A percentile compares a stretch with the other conserved stretches of the same genome.
These are phyloP conservation scores for Phoenix roebelenii DNA, from an alignment of 176 grass and related monocot species.

Conservation along the genomic window DNA sequence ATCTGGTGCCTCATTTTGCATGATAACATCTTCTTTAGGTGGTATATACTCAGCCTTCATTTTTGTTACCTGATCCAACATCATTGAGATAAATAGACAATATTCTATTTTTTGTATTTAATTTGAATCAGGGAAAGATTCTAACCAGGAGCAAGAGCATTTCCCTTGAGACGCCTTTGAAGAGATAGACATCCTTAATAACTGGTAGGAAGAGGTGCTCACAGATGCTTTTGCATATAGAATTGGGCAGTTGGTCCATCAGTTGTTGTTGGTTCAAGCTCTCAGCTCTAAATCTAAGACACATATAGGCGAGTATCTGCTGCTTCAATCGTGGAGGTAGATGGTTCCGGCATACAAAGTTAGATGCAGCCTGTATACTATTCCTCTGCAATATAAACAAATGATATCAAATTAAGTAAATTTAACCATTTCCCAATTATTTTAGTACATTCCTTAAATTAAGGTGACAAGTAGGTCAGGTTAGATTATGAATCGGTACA, in stretches of 20 bases:
- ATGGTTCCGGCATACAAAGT: constrained; percentile 74
- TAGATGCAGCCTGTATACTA: constrained; percentile 66
- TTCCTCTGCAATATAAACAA: constrained; percentile 47
- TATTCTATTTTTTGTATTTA: background rate
- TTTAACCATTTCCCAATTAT: background rate
- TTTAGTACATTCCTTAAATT: too few species aligned
- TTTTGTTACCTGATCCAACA: constrained; percentile 34
- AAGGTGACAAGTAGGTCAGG: too few species aligned
- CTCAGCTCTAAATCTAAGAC: constrained; percentile 90
- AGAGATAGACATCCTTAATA: constrained; percentile 83
- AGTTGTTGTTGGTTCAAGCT: constrained; percentile 94
- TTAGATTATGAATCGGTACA: too few species aligned
- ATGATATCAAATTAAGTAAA: background rate
- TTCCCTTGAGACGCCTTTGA: constrained; percentile 59
- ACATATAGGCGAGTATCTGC: constrained; percentile 91
- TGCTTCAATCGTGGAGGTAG: constrained; percentile 67
- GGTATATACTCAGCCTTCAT: constrained; percentile 94
- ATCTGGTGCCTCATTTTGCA: constrained; percentile 82
- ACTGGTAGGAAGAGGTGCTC: constrained; percentile 75
- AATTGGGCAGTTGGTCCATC: constrained; percentile 84
- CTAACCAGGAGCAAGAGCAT: constrained; percentile 53
- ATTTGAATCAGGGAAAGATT: background rate
- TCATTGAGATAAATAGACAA: background rate
- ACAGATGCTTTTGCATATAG: constrained; percentile 95
- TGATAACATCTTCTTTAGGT: constrained; percentile 76